A percentile compares a stretch with the other conserved stretches of the same genome.
These are phyloP conservation scores for Blastocystis hominis DNA, from an alignment of 352 stramenopile genomes.

Conservation along the genomic window DNA sequence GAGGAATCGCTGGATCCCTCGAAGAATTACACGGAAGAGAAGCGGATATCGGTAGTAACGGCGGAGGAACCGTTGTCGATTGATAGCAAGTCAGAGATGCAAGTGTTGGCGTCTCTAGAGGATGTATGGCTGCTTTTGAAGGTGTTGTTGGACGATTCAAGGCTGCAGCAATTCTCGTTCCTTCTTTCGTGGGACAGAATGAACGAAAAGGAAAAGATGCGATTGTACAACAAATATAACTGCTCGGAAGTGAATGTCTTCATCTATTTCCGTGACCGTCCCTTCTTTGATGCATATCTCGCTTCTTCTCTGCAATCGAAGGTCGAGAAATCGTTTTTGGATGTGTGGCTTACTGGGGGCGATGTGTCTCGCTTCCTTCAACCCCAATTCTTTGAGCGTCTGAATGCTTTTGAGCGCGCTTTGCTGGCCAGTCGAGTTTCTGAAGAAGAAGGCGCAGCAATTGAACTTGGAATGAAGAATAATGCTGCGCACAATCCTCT, in stretches of 20 bases:
- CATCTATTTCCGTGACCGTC: conserved; percentile 65
- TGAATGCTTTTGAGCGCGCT: conserved; percentile 64
- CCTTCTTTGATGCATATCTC: conserved; percentile 64
- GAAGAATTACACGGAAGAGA: too few relatives aligned
- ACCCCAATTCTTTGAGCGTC: conserved; percentile 60
- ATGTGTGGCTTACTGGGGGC: conserved; percentile 65
- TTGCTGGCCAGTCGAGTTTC: conserved; percentile 58
- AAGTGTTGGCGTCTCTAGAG: not conserved
- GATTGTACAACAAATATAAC: conserved; percentile 64
- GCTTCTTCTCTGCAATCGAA: conserved; percentile 64
- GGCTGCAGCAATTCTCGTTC: conserved; percentile 59
- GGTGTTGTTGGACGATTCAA: not conserved
- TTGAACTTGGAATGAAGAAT: conserved; percentile 53
- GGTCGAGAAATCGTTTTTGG: conserved; percentile 65
- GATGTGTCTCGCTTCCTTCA: conserved; percentile 60
- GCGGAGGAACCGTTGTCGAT: too few relatives aligned
- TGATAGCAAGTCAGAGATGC: too few relatives aligned
- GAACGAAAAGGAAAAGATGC: conserved; percentile 58
- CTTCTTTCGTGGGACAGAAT: conserved; percentile 62
- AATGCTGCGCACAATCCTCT: conserved; percentile 62
- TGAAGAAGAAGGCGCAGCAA: conserved; percentile 57
- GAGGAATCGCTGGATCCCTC: too few relatives aligned
- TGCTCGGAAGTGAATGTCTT: conserved; percentile 68
- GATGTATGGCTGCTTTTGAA: conserved; percentile 26
- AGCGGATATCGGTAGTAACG: too few relatives aligned